Conservation (phyloP, 2,329 filamentous ascomycete genomes). For the Biscogniauxia mediterranea region DNA sequence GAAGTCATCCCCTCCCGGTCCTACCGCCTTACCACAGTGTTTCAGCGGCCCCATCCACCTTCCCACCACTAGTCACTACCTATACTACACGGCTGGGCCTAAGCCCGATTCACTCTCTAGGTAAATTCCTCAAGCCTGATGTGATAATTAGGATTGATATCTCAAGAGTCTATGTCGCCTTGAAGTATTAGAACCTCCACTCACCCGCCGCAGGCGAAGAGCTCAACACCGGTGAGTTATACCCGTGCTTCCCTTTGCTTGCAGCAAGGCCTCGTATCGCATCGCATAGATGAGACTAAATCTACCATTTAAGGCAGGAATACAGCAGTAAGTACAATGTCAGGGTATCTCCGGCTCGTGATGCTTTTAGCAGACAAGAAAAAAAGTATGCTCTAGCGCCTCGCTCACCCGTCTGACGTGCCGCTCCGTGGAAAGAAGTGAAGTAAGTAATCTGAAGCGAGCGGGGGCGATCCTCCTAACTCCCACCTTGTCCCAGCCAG, state of each 20-base stretch:
- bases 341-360: constrained; percentile 21
- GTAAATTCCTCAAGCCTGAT: background rate
- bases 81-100: background rate
- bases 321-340: constrained; percentile 20
- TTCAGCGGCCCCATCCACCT: background rate
- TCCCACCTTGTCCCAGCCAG: constrained; percentile 15
- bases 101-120: background rate
- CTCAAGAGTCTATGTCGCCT: background rate
- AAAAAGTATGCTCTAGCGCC: constrained; percentile 15
- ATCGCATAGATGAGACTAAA: background rate
- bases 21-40: background rate
- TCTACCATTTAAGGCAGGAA: constrained; percentile 15
- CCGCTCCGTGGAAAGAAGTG: constrained; percentile 26
- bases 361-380: constrained; percentile 15
- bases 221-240: background rate
- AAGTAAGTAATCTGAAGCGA: constrained; percentile 29
- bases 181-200: background rate
- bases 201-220: background rate
- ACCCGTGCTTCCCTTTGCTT: background rate
- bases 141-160: background rate
- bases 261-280: constrained; percentile 1
- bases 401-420: constrained; percentile 19
- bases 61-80: background rate
- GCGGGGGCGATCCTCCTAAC: constrained; percentile 21
- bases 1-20: background rate